Base-by-base conservation (phyloP, 352 stramenopile genomes). In the Globisporangium nodosum region DNA sequence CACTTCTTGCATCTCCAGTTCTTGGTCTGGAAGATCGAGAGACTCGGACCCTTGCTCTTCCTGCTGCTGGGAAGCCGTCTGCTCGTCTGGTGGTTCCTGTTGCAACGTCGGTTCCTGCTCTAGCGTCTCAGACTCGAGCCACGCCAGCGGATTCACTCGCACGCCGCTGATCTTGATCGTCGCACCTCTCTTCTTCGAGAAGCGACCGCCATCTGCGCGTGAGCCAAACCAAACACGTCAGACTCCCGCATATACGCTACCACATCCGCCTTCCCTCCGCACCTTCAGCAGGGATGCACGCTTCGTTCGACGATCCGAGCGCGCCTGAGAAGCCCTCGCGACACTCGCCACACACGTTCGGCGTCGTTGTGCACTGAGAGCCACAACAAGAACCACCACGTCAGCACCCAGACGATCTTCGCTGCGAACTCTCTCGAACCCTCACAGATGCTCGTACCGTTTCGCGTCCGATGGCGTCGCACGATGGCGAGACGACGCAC, bases 301-400 rank as follows among this genome's bases (percentile, higher is more conserved):
- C 46, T 20, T 66, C 60, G 24, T 89, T 88, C 1, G 70, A 70
- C 0, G 71, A 68, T 18, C 72, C 72, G 5, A 48, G 3, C 0
- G 52, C 39, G 3, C 74, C 75, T 12, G 63, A 21, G 50, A 77
- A 89, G 0, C 81, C 83, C 18, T 85, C 72, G 13, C 86, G 62
- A 54, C 83, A 93, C n/a, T 87, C 76, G 0, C 83, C 83, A 52
- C 83, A 93, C 1, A 86, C 55, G 39, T 91, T 87, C 3, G 74
- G 56, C 18, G 68, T 66, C 9, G 61, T 56, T 6, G 71, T 74
- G 52, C 81, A 91, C 69, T 87, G 58, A 30, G 1, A 49, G 9
- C 30, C 47, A 49, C 16, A 54, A 20, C n/a, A 21, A 47, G 18
- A 12, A 15, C 35, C 12, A 1, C 31, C 31, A 35, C 56, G 12